These are phyloP conservation scores for Peribolospora baueri DNA, from an alignment of 768 basidiomycete species.

Conservation along the genomic window DNA sequence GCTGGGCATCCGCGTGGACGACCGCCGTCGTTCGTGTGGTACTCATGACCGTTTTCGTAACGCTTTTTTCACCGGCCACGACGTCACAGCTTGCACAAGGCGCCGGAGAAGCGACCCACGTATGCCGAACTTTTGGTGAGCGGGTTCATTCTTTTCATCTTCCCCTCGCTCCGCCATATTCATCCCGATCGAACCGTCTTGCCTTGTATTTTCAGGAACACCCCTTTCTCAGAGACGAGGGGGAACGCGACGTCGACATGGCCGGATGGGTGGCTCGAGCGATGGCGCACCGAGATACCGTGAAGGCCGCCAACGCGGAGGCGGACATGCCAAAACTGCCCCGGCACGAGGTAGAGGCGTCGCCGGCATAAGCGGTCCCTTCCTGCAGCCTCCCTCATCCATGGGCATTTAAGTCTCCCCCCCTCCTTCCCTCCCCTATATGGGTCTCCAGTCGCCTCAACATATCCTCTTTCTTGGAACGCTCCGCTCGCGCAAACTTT, in stretches of 20 bases:
- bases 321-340: no score
- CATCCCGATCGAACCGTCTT: not conserved
- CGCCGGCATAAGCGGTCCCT: no score
- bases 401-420: no score
- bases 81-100: slow-evolving; percentile 35
- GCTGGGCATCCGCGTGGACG: not conserved
- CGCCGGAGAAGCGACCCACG: slow-evolving; percentile 49
- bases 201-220: slow-evolving; percentile 30
- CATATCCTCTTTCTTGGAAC: no score
- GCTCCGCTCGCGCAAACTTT: no score
- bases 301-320: no score
- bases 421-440: no score
- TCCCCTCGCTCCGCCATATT: not conserved
- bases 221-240: slow-evolving; percentile 46
- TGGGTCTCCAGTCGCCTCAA: no score
- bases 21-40: not conserved
- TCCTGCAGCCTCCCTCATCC: no score
- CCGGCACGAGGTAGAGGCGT: no score
- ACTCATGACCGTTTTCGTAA: not conserved
- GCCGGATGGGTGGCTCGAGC: slow-evolving; percentile 42
- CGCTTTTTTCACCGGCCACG: slow-evolving; percentile 1
- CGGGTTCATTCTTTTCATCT: slow-evolving; percentile 4
- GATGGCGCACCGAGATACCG: slow-evolving; percentile 14
- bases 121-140: slow-evolving; percentile 58
- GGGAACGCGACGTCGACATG: slow-evolving; percentile 50